phyloP scores from a whole-genome alignment of 2,329 filamentous ascomycete genomes.

The Fusarium sp. region DNA sequence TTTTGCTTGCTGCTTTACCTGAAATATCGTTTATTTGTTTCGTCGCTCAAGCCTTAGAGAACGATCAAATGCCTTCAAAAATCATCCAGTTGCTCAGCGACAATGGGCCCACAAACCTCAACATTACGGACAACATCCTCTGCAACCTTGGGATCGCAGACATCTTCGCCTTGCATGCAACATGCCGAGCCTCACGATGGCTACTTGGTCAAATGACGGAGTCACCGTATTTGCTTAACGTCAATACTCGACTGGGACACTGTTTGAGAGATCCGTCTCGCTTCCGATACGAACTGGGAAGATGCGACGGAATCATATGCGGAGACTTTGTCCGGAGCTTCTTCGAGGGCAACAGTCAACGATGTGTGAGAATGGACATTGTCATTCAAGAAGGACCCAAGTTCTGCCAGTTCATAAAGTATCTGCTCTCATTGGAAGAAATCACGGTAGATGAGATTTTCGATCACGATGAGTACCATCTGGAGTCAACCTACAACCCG shows the following conservation, averaged over 20 bases:
- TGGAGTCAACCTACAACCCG: too few species aligned
- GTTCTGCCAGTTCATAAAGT: background rate
- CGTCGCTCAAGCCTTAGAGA: too few species aligned
- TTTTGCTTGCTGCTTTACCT: too few species aligned
- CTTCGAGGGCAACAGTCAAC: background rate
- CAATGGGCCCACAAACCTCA: background rate
- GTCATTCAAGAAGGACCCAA: background rate
- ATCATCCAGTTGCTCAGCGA: background rate
- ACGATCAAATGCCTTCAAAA: background rate
- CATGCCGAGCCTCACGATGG: background rate
- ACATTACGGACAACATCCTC: background rate
- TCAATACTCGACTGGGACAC: background rate
- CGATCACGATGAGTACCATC: too few species aligned
- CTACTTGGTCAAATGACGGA: background rate
- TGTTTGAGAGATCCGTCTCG: background rate
- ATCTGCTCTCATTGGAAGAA: background rate
- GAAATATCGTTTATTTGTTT: too few species aligned
- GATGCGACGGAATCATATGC: background rate
- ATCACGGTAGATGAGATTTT: too few species aligned
- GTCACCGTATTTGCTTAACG: background rate
- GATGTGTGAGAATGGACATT: too few species aligned
- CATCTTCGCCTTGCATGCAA: slow-evolving; percentile 2
- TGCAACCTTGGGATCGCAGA: background rate
- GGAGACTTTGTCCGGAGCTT: background rate
- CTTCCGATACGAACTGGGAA: background rate